These are phyloP conservation scores for Acanthamoeba lenticulata DNA, from an alignment of 208 protist genomes.

Conservation along the genomic window DNA sequence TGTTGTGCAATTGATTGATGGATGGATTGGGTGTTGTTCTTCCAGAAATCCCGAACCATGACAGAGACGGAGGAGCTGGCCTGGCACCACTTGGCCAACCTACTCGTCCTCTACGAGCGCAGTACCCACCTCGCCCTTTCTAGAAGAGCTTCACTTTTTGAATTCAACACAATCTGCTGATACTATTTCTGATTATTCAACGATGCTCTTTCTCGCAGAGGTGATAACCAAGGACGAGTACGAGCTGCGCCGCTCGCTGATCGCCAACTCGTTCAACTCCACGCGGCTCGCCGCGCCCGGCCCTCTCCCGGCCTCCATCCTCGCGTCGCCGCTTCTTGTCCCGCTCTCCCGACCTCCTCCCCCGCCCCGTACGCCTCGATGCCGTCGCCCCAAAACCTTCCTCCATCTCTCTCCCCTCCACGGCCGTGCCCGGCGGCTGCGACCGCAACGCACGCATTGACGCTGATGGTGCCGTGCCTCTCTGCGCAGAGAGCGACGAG, in stretches of 20 bases:
- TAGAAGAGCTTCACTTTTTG: background rate
- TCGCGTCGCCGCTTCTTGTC: background rate
- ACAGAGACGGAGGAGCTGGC: slow-evolving; percentile 10
- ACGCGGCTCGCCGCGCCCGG: background rate
- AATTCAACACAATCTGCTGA: background rate
- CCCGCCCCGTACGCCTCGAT: no score
- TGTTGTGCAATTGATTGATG: no score
- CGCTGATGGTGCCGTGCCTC: background rate
- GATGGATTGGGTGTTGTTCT: background rate
- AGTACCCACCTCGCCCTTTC: background rate
- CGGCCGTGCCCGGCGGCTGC: no score
- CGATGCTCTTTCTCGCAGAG: background rate
- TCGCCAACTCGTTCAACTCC: background rate
- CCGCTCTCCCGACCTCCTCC: no score
- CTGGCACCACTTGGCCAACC: slow-evolving; percentile 51
- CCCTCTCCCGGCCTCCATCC: background rate
- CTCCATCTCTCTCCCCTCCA: no score
- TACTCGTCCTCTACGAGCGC: slow-evolving; percentile 34
- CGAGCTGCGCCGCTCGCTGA: background rate
- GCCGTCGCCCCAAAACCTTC: no score
- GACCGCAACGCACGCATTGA: no score
- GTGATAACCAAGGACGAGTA: slow-evolving; percentile 31
- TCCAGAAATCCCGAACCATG: background rate
- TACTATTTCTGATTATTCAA: background rate
- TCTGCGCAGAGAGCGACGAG: background rate